phyloP scores from a whole-genome alignment of 176 grass and related monocot species.

The Aegilops longissima region DNA sequence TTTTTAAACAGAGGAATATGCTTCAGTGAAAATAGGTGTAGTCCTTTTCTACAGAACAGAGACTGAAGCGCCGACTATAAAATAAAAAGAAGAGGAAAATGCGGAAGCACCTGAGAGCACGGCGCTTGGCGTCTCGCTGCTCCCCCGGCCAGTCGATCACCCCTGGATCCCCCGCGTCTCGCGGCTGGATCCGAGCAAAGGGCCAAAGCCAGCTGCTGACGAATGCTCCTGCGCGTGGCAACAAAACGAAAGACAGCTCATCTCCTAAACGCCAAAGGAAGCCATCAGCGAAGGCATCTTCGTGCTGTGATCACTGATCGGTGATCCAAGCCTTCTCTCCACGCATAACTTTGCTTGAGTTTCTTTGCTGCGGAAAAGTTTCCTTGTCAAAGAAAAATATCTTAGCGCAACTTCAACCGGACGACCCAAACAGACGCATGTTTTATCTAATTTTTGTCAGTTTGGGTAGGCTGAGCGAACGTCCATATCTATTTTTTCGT shows the following conservation, averaged over 20 bases:
- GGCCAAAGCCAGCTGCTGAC: background rate
- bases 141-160: background rate
- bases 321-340: background rate
- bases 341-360: background rate
- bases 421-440: too few species aligned
- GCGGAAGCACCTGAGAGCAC: background rate
- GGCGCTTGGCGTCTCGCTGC: background rate
- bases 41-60: background rate
- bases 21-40: background rate
- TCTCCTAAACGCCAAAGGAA: slow-evolving; percentile 11
- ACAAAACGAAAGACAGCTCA: background rate
- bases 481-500: too few species aligned
- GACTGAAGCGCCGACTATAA: background rate
- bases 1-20: background rate
- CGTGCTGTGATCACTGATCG: background rate
- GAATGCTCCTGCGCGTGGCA: background rate
- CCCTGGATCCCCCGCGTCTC: background rate
- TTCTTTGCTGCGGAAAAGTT: too few species aligned
- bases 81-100: background rate
- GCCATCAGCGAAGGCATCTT: background rate
- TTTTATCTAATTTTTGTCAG: too few species aligned
- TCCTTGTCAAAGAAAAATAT: too few species aligned
- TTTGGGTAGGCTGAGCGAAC: too few species aligned
- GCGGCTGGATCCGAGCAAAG: background rate
- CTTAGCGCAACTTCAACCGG: too few species aligned